Conservation (phyloP, 441 rosid species). For the Erodium moschatum region DNA sequence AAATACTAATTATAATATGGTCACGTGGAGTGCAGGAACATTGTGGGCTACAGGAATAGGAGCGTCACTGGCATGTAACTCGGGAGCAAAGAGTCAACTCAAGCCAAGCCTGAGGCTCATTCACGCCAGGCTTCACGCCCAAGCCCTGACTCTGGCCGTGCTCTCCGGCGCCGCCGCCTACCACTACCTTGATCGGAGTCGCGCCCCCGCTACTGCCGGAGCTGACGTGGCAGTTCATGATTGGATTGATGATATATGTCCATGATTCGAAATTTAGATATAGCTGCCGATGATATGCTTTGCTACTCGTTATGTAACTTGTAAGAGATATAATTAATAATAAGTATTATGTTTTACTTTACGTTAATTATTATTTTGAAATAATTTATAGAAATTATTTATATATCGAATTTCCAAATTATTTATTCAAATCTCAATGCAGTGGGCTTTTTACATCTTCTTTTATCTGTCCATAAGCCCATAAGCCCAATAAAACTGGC, state of each 20-base stretch:
- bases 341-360: too few species aligned
- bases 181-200: slow-evolving; percentile 35
- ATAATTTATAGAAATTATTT: too few species aligned
- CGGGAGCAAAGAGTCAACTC: slow-evolving; percentile 38
- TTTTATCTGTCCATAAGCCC: too few species aligned
- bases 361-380: too few species aligned
- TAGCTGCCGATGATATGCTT: neutral
- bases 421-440: too few species aligned
- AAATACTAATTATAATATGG: too few species aligned
- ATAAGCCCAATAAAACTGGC: too few species aligned
- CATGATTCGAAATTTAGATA: neutral
- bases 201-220: neutral
- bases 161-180: slow-evolving; percentile 60
- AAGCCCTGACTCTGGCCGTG: slow-evolving; percentile 55
- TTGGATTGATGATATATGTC: neutral
- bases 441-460: too few species aligned
- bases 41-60: slow-evolving; percentile 55
- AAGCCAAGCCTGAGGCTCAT: slow-evolving; percentile 62
- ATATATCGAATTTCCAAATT: too few species aligned
- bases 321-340: neutral
- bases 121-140: slow-evolving; percentile 73
- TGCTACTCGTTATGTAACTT: neutral
- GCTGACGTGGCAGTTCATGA: neutral
- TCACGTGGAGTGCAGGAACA: slow-evolving; percentile 27
- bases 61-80: slow-evolving; percentile 41